A percentile compares a stretch with the other conserved stretches of the same genome.
Conservation (phyloP, 2,329 filamentous ascomycete genomes). For the Neonectria neomacrospora region DNA sequence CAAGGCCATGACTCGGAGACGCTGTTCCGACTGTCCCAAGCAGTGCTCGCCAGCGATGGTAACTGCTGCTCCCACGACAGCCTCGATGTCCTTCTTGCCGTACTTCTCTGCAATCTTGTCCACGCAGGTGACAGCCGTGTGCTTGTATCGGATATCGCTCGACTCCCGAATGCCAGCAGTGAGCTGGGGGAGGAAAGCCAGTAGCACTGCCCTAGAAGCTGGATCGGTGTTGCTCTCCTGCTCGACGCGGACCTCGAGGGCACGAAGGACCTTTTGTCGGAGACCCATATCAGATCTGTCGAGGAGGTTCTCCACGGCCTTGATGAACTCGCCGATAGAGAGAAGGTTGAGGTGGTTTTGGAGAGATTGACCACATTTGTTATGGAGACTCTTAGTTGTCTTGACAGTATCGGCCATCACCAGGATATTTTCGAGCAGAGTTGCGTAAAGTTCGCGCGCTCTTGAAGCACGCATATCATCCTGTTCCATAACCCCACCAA, state of each 20-base stretch:
- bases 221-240: slow-evolving; percentile 76
- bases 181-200: slow-evolving; percentile 83
- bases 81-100: slow-evolving; percentile 87
- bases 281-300: slow-evolving; percentile 79
- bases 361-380: slow-evolving; percentile 74
- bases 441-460: slow-evolving; percentile 75
- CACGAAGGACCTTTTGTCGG: slow-evolving; percentile 81
- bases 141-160: slow-evolving; percentile 78
- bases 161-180: slow-evolving; percentile 80
- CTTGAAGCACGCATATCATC: slow-evolving; percentile 75
- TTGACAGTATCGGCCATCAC: slow-evolving; percentile 73
- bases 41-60: slow-evolving; percentile 81
- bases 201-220: slow-evolving; percentile 74
- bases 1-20: slow-evolving; percentile 84
- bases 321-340: slow-evolving; percentile 88
- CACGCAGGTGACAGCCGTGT: slow-evolving; percentile 87
- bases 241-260: slow-evolving; percentile 83
- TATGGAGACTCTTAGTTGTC: slow-evolving; percentile 64
- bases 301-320: slow-evolving; percentile 84
- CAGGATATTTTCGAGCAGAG: slow-evolving; percentile 73
- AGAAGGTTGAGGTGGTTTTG: slow-evolving; percentile 85
- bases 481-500: slow-evolving; percentile 65
- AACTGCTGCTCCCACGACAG: slow-evolving; percentile 78
- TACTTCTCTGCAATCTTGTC: slow-evolving; percentile 96
- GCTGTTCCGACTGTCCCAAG: slow-evolving; percentile 77